Evolutionary conservation across 805 yeast genomes (phyloP).

Genomic region (Yamadazyma scolyti): DNA sequence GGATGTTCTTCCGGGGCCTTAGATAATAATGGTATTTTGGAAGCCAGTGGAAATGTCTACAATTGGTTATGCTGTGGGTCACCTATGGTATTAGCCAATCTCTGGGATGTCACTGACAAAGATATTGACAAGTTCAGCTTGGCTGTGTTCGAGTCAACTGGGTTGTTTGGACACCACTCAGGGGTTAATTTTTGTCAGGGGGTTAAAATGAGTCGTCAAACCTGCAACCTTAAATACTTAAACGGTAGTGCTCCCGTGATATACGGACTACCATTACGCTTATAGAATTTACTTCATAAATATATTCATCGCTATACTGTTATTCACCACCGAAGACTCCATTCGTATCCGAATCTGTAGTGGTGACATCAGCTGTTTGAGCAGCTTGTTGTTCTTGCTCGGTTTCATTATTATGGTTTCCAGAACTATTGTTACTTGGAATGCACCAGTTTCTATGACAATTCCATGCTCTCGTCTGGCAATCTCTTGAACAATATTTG

Average conservation of each 20-base stretch:
- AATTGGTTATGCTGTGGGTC: constrained; percentile 78
- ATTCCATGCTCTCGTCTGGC: constrained; percentile 90
- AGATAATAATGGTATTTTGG: constrained; percentile 53
- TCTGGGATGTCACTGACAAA: constrained; percentile 97
- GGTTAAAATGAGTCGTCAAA: constrained; percentile 56
- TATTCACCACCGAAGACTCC: too few relatives aligned
- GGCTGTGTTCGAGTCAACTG: constrained; percentile 63
- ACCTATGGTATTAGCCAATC: constrained; percentile 76
- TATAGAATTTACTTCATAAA: constrained; percentile 1
- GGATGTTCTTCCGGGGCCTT: constrained; percentile 91
- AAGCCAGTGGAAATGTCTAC: constrained; percentile 72
- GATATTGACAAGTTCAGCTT: constrained; percentile 82
- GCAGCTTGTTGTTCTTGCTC: too few relatives aligned
- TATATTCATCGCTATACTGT: not conserved
- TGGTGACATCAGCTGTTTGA: too few relatives aligned
- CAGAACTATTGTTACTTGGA: constrained; percentile 24
- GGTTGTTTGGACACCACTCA: constrained; percentile 34
- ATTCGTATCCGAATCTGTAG: too few relatives aligned
- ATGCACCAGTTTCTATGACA: constrained; percentile 95
- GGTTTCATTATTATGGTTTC: constrained; percentile 1
- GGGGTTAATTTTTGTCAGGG: constrained; percentile 49
- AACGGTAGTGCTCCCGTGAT: constrained; percentile 93
- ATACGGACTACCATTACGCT: constrained; percentile 73
- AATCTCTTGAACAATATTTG: constrained; percentile 88
- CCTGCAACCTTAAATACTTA: constrained; percentile 65